A percentile compares a stretch with the other conserved stretches of the same genome.
These are phyloP conservation scores for Aspergillus homomorphus DNA, from an alignment of 495 filamentous ascomycete genomes.

Conservation along the genomic window DNA sequence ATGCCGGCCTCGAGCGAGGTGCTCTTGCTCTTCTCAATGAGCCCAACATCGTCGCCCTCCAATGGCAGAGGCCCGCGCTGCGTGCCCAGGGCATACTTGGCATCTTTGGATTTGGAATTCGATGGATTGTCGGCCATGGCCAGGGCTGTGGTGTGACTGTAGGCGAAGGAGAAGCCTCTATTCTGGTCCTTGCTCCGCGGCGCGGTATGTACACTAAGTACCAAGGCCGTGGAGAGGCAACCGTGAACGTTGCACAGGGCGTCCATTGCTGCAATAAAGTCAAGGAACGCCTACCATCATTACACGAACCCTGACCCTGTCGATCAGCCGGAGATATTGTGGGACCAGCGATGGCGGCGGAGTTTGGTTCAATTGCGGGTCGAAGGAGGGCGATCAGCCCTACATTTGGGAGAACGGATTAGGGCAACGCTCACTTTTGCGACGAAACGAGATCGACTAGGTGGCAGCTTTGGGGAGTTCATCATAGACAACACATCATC, in stretches of 20 bases:
- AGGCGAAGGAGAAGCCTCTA: too few species aligned
- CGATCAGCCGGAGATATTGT: constrained; percentile 6
- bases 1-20: constrained; percentile 29
- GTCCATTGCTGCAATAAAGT: neutral
- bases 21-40: constrained; percentile 30
- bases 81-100: constrained; percentile 35
- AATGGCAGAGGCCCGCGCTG: constrained; percentile 35
- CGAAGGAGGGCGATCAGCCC: constrained; percentile 12
- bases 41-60: constrained; percentile 26
- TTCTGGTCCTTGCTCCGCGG: too few species aligned
- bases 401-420: constrained; percentile 10
- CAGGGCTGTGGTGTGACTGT: constrained; percentile 4
- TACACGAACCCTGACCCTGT: neutral
- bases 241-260: neutral
- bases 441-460: neutral
- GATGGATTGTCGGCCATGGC: constrained; percentile 25
- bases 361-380: constrained; percentile 19
- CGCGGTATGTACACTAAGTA: neutral
- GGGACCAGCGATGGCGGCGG: constrained; percentile 5
- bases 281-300: neutral
- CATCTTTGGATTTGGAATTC: constrained; percentile 28
- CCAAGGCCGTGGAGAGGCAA: neutral
- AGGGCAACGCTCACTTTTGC: constrained; percentile 7
- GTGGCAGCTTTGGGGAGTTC: neutral
- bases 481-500: neutral